These are phyloP conservation scores for Macadamia integrifolia DNA, from an alignment of 164 flowering plant genomes.

Conservation along the genomic window DNA sequence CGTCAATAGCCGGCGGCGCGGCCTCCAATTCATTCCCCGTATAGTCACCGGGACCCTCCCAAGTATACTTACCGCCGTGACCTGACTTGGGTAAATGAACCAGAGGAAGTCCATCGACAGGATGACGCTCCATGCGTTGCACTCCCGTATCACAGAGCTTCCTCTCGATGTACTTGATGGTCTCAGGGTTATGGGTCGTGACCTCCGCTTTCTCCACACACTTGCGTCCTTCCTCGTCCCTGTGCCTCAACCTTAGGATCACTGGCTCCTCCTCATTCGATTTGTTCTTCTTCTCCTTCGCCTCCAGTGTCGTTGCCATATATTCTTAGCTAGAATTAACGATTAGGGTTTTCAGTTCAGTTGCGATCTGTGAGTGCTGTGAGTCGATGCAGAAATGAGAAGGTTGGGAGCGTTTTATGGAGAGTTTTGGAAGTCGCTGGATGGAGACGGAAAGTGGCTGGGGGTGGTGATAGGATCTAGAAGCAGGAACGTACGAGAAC, in stretches of 20 bases:
- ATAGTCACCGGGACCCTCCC: slow-evolving; percentile 63
- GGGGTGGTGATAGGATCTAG: no score
- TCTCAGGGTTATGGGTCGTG: slow-evolving; percentile 35
- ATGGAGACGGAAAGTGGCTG: no score
- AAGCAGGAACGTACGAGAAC: no score
- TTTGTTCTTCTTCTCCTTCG: no score
- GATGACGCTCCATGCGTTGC: slow-evolving; percentile 65
- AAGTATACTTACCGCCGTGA: slow-evolving; percentile 87
- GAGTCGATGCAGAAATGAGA: no score
- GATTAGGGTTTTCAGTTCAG: no score
- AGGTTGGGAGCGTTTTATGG: no score
- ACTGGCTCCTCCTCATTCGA: slow-evolving; percentile 19
- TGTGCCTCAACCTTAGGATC: slow-evolving; percentile 30
- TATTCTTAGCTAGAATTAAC: no score
- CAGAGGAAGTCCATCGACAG: slow-evolving; percentile 34
- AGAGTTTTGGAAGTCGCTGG: no score
- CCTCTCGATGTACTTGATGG: slow-evolving; percentile 53
- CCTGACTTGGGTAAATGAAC: slow-evolving; percentile 51
- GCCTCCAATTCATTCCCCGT: slow-evolving; percentile 32
- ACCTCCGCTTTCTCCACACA: slow-evolving; percentile 42
- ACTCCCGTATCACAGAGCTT: slow-evolving; percentile 68
- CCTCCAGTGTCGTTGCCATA: no score
- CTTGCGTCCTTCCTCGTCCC: slow-evolving; percentile 53
- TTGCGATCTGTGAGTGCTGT: no score
- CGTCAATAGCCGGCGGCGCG: slow-evolving; percentile 52